Evolutionary conservation across 192 early-diverging fungal species (phyloP), one percentile per base, ranked within the genome.

Genomic region (Linnemannia exigua): DNA sequence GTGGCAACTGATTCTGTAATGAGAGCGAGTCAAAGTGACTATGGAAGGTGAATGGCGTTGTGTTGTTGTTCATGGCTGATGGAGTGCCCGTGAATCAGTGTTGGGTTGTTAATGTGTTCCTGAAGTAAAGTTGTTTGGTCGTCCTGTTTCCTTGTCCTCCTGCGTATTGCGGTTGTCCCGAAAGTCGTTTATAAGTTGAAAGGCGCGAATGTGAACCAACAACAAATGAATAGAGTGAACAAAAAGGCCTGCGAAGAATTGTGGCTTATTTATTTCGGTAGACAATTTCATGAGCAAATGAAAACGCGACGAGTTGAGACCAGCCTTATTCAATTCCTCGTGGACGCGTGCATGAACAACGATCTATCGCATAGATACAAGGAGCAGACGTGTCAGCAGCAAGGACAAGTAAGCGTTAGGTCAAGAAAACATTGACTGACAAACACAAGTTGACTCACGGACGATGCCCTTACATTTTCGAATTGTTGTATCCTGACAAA

Each of bases 401-500:
- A 44, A 9, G 9, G 41, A 44, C 41, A 67, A 50, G n/a, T 4
- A 44, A 20, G 38, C 37, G 41, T 36, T 25, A n/a, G n/a, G n/a
- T n/a, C n/a, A n/a, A n/a, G n/a, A n/a, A n/a, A n/a, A n/a, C n/a
- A n/a, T n/a, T n/a, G n/a, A n/a, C n/a, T n/a, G n/a, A n/a, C n/a
- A n/a, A n/a, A n/a, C n/a, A n/a, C n/a, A n/a, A n/a, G n/a, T n/a
- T n/a, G n/a, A n/a, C n/a, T n/a, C n/a, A n/a, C n/a, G n/a, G n/a
- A 50, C 19, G 50, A 3, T 72, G 33, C 22, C 47, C 81, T 88
- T 89, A 91, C 91, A 88, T 87, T 78, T 88, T 91, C 2, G 91
- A 91, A 77, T 88, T 82, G 63, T 89, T 90, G 54, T 88, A 89
- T 33, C 89, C 89, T 16, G 91, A 91, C 63, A 92, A 58, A 72